Evolutionary conservation across 192 early-diverging fungal species (phyloP).

Genomic region (Podila horticola): DNA sequence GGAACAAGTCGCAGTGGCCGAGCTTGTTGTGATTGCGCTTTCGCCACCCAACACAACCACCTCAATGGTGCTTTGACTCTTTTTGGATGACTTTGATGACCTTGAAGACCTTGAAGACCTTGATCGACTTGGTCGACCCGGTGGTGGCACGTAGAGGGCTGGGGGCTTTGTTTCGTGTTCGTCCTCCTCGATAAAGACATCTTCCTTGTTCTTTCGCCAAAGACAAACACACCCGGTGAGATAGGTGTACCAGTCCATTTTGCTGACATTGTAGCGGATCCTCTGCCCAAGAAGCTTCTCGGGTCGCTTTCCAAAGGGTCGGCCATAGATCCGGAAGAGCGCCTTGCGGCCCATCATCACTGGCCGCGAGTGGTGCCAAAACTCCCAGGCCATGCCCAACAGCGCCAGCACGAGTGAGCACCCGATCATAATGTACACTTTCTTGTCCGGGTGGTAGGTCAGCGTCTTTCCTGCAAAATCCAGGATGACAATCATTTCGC

Average conservation of each 20-base stretch:
- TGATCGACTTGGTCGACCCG: background rate
- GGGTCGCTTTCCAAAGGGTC: conserved; percentile 43
- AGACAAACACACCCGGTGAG: conserved; percentile 26
- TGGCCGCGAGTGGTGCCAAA: conserved; percentile 25
- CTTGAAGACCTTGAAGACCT: background rate
- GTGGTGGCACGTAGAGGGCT: background rate
- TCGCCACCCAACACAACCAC: background rate
- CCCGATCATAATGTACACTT: conserved; percentile 34
- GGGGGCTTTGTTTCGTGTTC: background rate
- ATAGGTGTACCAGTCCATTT: conserved; percentile 16
- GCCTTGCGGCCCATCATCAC: conserved; percentile 23
- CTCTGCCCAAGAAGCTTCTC: conserved; percentile 7
- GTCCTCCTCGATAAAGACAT: conserved; percentile 13
- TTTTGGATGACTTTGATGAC: background rate
- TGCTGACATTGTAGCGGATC: background rate
- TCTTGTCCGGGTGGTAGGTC: conserved; percentile 14
- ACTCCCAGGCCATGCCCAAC: conserved; percentile 32
- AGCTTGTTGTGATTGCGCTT: background rate
- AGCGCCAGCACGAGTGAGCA: conserved; percentile 13
- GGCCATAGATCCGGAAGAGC: conserved; percentile 35
- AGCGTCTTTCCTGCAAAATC: conserved; percentile 18
- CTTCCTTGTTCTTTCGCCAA: conserved; percentile 18
- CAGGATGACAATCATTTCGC: conserved; percentile 42
- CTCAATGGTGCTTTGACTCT: background rate
- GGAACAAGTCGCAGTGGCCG: no score